phyloP scores from a whole-genome alignment of 2,329 filamentous ascomycete genomes.

The Camptophora hylomeconis region DNA sequence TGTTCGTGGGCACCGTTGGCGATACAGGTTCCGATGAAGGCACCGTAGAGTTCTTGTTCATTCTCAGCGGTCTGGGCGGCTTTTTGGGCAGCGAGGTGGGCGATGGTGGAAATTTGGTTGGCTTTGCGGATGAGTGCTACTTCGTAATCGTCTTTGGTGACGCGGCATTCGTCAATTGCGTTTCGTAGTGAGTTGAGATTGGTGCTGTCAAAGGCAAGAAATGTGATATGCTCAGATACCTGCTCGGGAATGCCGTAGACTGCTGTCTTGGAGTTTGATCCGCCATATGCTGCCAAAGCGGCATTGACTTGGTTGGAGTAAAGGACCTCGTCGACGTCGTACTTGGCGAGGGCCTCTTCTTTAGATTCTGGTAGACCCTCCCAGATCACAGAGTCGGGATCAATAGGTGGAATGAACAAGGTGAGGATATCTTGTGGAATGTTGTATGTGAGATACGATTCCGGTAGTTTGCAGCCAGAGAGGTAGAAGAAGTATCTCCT shows the following conservation, averaged over 20 bases:
- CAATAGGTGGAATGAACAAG: constrained; percentile 78
- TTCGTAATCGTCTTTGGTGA: constrained; percentile 78
- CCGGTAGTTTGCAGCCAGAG: constrained; percentile 69
- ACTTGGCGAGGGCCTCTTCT: constrained; percentile 61
- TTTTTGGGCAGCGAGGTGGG: constrained; percentile 60
- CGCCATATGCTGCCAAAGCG: constrained; percentile 43
- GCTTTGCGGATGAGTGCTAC: constrained; percentile 69
- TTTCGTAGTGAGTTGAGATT: constrained; percentile 48
- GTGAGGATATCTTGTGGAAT: constrained; percentile 59
- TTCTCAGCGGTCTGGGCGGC: constrained; percentile 51
- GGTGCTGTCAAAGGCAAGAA: constrained; percentile 55
- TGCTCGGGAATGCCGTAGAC: constrained; percentile 70
- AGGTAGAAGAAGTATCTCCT: constrained; percentile 92
- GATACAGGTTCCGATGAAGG: constrained; percentile 62
- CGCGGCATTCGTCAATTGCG: constrained; percentile 68
- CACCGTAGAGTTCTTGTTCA: constrained; percentile 72
- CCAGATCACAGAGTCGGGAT: constrained; percentile 88
- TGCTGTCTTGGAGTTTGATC: constrained; percentile 31
- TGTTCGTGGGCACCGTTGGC: constrained; percentile 60
- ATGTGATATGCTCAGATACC: constrained; percentile 57
- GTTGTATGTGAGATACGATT: constrained; percentile 72
- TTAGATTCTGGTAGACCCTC: constrained; percentile 69
- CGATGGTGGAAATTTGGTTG: constrained; percentile 63
- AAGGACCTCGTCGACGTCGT: constrained; percentile 69
- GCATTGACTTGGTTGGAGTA: constrained; percentile 62